Percentiles rank a stretch among this genome's conserved stretches.
These are phyloP conservation scores for Alectoria sarmentosa DNA, from an alignment of 495 filamentous ascomycete genomes.

Conservation along the genomic window DNA sequence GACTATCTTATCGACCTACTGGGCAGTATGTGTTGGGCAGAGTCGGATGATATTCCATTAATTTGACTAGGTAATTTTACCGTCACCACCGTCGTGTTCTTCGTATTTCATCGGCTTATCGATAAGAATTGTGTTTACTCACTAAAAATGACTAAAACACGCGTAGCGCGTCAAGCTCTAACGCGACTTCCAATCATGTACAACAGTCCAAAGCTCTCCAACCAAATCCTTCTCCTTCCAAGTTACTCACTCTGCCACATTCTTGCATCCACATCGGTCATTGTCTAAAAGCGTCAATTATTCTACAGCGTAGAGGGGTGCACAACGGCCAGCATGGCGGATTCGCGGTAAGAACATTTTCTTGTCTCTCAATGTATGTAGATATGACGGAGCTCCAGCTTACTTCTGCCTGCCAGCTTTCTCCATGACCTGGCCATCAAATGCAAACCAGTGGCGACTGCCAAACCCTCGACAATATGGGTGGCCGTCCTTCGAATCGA, in stretches of 20 bases:
- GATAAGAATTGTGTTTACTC: neutral
- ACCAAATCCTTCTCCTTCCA: neutral
- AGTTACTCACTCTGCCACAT: neutral
- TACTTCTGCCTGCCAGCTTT: conserved; percentile 2
- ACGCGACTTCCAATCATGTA: neutral
- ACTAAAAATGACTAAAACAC: neutral
- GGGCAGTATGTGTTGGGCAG: no score
- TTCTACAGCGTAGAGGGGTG: neutral
- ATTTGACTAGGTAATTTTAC: no score
- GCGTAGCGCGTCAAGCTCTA: neutral
- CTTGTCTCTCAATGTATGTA: neutral
- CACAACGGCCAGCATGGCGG: neutral
- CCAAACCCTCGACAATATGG: conserved; percentile 16
- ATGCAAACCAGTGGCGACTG: conserved; percentile 8
- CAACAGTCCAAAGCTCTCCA: neutral
- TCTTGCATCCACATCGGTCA: neutral
- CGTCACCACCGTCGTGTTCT: no score
- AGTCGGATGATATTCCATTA: no score
- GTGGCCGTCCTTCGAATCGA: conserved; percentile 13
- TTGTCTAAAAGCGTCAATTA: neutral
- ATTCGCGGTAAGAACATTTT: neutral
- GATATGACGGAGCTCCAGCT: neutral
- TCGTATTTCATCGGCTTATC: no score
- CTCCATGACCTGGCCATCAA: conserved; percentile 15
- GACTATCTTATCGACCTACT: no score